Evolutionary conservation across 371 early-diverging fungal species (phyloP), one percentile per base, ranked within the genome.

Genomic region (Circinella umbellata): DNA sequence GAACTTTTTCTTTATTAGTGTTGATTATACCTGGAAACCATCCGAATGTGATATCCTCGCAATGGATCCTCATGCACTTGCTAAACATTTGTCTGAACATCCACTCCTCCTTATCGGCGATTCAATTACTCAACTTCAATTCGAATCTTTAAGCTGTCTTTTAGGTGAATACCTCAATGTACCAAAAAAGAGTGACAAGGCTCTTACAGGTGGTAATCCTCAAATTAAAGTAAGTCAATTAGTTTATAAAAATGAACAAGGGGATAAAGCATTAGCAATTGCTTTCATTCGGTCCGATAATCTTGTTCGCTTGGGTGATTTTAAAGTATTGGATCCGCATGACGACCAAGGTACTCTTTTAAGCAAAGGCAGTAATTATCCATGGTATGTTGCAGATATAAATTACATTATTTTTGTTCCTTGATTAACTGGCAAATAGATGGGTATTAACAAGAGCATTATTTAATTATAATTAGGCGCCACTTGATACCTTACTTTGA

Each of bases 121-220:
- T 47, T 81, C 81, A 3, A 81, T 81, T 61, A 78, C 81, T 9
- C 76, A 81, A 53, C 64, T 81, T 4, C 78, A 78, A 69, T 81
- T 69, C 62, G 78, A 81, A 64, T 78, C 78, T 61, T 48, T 78
- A 47, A 64, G 67, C 51, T 81, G 81, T 38, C 39, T 76, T n/a
- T 47, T 78, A 42, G 81, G 78, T 0, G 55, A 73, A 39, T 63
- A 78, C 48, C 47, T 76, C 55, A 57, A 63, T 4, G 17, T 18
- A 14, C 63, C 46, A 61, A 72, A 64, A 36, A 20, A 42, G 11
- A 37, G 47, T n/a, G 72, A 76, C 15, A 68, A 64, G 10, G 42
- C 63, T 14, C 37, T 75, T 51, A 71, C 66, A 47, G 80, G 76
- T 1, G 80, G 80, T 14, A 74, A 77, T 62, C 70, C 67, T 4